Conservation (phyloP, 306 rosid species). For the Rubus parviflorus region DNA sequence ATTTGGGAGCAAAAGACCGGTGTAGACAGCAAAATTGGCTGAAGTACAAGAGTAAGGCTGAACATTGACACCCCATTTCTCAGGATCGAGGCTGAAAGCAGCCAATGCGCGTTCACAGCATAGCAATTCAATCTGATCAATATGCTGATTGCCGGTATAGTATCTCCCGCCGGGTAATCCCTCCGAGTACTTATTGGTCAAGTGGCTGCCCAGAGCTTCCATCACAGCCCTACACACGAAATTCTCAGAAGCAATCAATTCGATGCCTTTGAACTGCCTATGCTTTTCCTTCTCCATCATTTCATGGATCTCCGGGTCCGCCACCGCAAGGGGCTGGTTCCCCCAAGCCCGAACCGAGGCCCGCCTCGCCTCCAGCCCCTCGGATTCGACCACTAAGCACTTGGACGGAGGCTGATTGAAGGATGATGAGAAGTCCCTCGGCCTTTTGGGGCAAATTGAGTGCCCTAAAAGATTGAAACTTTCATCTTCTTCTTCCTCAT, state of each 20-base stretch:
- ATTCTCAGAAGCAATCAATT: conserved; percentile 82
- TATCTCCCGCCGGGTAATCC: conserved; percentile 82
- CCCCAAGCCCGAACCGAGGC: conserved; percentile 58
- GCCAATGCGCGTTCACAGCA: conserved; percentile 71
- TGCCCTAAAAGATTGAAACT: conserved; percentile 60
- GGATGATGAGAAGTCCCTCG: conserved; percentile 32
- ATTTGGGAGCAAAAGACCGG: conserved; percentile 68
- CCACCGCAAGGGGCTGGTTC: conserved; percentile 53
- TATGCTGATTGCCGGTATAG: conserved; percentile 66
- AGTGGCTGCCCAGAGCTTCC: conserved; percentile 89
- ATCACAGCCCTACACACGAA: conserved; percentile 81
- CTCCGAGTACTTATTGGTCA: conserved; percentile 82
- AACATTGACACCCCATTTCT: conserved; percentile 88
- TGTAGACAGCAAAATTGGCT: conserved; percentile 77
- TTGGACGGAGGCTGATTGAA: conserved; percentile 36
- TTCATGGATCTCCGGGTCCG: conserved; percentile 66
- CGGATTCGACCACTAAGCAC: conserved; percentile 42
- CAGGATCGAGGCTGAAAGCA: conserved; percentile 63
- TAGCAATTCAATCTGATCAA: conserved; percentile 77
- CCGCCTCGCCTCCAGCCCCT: conserved; percentile 35
- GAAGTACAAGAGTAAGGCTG: conserved; percentile 90
- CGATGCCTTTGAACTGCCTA: conserved; percentile 73
- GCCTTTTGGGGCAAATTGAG: conserved; percentile 51
- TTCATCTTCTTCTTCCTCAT: conserved; percentile 23
- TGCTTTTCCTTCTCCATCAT: conserved; percentile 76